These are phyloP conservation scores for Ogataea salicorniae DNA, from an alignment of 805 yeast genomes.

Conservation along the genomic window DNA sequence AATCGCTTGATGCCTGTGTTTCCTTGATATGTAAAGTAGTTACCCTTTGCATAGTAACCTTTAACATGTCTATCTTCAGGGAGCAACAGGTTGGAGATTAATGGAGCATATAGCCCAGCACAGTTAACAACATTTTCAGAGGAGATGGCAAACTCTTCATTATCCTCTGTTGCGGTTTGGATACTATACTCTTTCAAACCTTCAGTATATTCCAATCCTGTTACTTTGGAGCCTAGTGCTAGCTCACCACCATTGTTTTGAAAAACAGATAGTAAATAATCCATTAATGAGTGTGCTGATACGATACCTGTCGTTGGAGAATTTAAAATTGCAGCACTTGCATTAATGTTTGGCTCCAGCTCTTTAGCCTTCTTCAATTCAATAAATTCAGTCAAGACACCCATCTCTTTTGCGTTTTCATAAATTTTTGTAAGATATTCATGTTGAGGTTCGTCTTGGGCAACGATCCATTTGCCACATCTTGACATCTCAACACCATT, in stretches of 20 bases:
- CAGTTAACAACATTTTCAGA: conserved; percentile 63
- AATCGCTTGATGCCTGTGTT: conserved; percentile 46
- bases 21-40: conserved; percentile 53
- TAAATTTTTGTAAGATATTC: conserved; percentile 53
- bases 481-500: conserved; percentile 52
- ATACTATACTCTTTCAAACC: conserved; percentile 25
- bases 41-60: conserved; percentile 78
- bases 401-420: conserved; percentile 43
- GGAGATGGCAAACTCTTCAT: conserved; percentile 35
- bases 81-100: conserved; percentile 62
- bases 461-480: conserved; percentile 87
- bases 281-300: conserved; percentile 73
- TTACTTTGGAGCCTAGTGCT: conserved; percentile 58
- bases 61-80: conserved; percentile 55
- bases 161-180: conserved; percentile 25
- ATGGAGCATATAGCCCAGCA: conserved; percentile 76
- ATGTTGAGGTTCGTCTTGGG: conserved; percentile 63
- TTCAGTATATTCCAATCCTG: conserved; percentile 30
- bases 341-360: conserved; percentile 64
- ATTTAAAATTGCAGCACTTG: conserved; percentile 53
- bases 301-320: conserved; percentile 85
- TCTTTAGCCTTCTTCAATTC: conserved; percentile 37
- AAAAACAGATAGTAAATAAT: conserved; percentile 48
- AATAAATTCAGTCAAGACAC: conserved; percentile 57
- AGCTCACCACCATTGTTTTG: conserved; percentile 60